A percentile compares a stretch with the other conserved stretches of the same genome.
phyloP scores from a whole-genome alignment of 1,284 basidiomycete genomes.

The Leccinum fallax region DNA sequence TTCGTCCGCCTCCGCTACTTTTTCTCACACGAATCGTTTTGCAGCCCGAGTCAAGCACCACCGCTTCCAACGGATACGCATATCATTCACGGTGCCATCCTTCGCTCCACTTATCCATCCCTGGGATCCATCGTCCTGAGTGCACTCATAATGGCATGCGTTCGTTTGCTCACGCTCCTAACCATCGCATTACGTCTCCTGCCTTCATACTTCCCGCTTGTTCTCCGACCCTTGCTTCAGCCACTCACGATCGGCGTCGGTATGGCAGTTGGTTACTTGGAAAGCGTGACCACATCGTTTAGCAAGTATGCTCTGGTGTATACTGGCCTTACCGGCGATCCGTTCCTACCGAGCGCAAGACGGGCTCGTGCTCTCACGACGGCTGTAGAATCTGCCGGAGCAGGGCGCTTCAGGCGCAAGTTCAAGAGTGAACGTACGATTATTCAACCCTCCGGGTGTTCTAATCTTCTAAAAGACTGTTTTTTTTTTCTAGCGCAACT shows the following conservation, averaged over 20 bases:
- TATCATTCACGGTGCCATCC: conserved; percentile 76
- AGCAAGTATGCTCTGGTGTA: conserved; percentile 86
- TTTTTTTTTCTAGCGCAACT: conserved; percentile 52
- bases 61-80: conserved; percentile 63
- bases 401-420: conserved; percentile 45
- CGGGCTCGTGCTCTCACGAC: conserved; percentile 62
- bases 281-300: conserved; percentile 69
- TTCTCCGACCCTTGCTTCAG: conserved; percentile 43
- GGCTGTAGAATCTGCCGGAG: conserved; percentile 42
- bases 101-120: conserved; percentile 79
- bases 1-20: background rate
- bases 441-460: background rate
- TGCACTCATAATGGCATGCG: conserved; percentile 72
- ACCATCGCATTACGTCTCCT: conserved; percentile 53
- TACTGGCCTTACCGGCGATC: conserved; percentile 82
- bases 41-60: conserved; percentile 50
- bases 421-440: conserved; percentile 60
- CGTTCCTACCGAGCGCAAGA: conserved; percentile 79
- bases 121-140: conserved; percentile 80
- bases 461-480: background rate
- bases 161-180: conserved; percentile 57
- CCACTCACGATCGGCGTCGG: conserved; percentile 42
- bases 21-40: conserved; percentile 3
- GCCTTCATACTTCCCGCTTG: conserved; percentile 55
- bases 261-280: conserved; percentile 56